A percentile compares a stretch with the other conserved stretches of the same genome.
These are phyloP conservation scores for Tetratostichococcus sp. DNA, from an alignment of 139 green algal species.

Conservation along the genomic window DNA sequence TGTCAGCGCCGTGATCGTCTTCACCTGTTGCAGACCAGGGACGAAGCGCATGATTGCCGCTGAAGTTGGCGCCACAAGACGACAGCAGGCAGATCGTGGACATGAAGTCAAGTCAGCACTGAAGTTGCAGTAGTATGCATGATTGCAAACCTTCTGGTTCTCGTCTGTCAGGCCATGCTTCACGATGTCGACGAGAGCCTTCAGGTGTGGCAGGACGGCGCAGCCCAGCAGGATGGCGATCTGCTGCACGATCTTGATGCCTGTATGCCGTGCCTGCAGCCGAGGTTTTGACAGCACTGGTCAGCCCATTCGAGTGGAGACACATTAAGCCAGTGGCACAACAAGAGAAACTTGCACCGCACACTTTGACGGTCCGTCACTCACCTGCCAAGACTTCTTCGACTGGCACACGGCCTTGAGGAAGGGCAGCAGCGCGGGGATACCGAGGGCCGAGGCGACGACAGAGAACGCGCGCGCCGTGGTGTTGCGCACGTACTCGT, in stretches of 20 bases:
- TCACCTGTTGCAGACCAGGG: constrained; percentile 68
- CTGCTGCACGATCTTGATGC: constrained; percentile 99
- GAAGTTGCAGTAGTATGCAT: neutral
- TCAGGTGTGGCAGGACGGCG: constrained; percentile 96
- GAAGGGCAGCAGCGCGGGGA: constrained; percentile 96
- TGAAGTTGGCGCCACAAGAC: too few relatives aligned
- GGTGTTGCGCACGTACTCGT: constrained; percentile 98
- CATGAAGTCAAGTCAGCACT: too few relatives aligned
- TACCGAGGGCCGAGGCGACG: constrained; percentile 91
- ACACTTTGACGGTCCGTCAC: neutral
- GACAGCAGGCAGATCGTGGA: too few relatives aligned
- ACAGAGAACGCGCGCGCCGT: constrained; percentile 89
- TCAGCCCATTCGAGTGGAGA: too few relatives aligned
- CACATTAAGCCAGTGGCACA: too few relatives aligned
- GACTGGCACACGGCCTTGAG: constrained; percentile 96
- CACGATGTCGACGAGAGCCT: constrained; percentile 93
- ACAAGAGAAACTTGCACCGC: too few relatives aligned
- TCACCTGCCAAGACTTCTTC: constrained; percentile 92
- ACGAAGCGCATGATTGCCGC: too few relatives aligned
- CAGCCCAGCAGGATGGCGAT: constrained; percentile 97
- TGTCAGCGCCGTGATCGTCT: constrained; percentile 94
- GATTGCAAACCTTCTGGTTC: constrained; percentile 57
- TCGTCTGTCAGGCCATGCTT: constrained; percentile 82
- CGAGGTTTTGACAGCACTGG: too few relatives aligned
- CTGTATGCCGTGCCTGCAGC: constrained; percentile 85